Percentiles rank a stretch among this genome's conserved stretches.
These are phyloP conservation scores for Leishmania lainsoni DNA, from an alignment of 208 protist species.

Conservation along the genomic window DNA sequence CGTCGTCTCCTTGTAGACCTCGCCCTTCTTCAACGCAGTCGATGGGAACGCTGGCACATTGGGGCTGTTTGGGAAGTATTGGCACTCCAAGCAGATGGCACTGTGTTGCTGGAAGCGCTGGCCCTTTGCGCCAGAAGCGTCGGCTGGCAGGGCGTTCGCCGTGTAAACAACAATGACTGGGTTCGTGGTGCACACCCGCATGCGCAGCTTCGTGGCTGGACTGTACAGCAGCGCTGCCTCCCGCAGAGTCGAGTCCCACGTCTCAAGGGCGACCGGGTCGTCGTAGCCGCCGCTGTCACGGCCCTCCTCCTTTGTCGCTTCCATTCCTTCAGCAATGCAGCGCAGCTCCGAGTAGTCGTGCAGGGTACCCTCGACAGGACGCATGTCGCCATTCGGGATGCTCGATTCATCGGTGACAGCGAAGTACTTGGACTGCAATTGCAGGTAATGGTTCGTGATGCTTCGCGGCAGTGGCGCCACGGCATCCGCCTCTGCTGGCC, in stretches of 20 bases:
- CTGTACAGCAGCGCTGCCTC: constrained; percentile 72
- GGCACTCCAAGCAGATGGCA: constrained; percentile 68
- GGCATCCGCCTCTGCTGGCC: constrained; percentile 18
- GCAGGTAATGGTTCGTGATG: constrained; percentile 65
- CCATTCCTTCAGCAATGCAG: constrained; percentile 53
- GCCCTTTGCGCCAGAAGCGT: constrained; percentile 54
- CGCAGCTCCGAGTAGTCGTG: constrained; percentile 64
- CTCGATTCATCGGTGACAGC: constrained; percentile 46
- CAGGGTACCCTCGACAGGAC: constrained; percentile 35
- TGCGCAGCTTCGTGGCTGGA: constrained; percentile 58
- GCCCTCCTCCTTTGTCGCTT: constrained; percentile 31
- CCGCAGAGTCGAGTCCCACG: constrained; percentile 69
- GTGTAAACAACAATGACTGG: constrained; percentile 73
- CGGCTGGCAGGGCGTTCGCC: constrained; percentile 55
- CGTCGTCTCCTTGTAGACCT: constrained; percentile 71
- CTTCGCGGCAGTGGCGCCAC: constrained; percentile 32
- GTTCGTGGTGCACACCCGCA: constrained; percentile 72
- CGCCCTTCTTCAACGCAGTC: constrained; percentile 59
- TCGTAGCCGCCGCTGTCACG: constrained; percentile 71
- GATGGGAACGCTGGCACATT: constrained; percentile 67
- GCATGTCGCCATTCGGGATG: constrained; percentile 54
- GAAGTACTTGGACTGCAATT: constrained; percentile 54
- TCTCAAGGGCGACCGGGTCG: constrained; percentile 71
- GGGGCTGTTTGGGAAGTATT: constrained; percentile 83
- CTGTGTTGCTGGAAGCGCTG: constrained; percentile 65